Evolutionary conservation across 1,139 yeast genomes (phyloP), one percentile per base, ranked within the genome.

Genomic region (Yamadazyma epiphylla): DNA sequence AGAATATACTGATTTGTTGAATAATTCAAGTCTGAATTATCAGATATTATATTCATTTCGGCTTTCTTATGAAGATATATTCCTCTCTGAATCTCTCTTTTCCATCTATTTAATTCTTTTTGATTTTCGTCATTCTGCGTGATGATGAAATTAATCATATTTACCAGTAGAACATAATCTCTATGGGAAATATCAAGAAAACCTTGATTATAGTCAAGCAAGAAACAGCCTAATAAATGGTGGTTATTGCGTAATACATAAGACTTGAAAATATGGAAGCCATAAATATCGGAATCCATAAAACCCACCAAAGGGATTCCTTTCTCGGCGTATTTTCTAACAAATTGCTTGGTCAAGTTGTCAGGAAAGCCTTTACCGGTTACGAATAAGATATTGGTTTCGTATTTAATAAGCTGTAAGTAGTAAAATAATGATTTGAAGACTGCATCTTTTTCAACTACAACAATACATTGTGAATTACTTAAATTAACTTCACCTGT

Each of bases 351-450:
- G 1, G 69, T 60, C 9, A 58, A 36, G 5, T 38, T 32, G 35
- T 64, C 70, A 0, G 94, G 89, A 41, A 64, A 81, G 4, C 94
- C 94, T 49, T 77, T 78, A 0, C 86, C 89, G 0, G 81, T 77
- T 1, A 80, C 47, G 0, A 77, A 42, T 4, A 76, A 41, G 14
- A 53, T 36, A 15, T 32, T 19, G 9, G 7, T 10, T 17, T 17
- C 20, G 10, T 7, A 17, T 7, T 10, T 7, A 7, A 7, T 7
- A 7, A 7, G 20, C 10, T 17, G 20, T 17, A 45, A 47, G 42
- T 28, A 51, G 23, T 42, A 39, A 31, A 58, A 58, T 27, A 70
- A 47, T 1, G 63, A 51, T 28, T 55, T 58, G 46, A 65, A 64
- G 0, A 70, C 55, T 1, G 77, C 78, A 36, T 82, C 94, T 45